Conservation (phyloP, 208 protist species). For the Vickermania spadyakhi region DNA sequence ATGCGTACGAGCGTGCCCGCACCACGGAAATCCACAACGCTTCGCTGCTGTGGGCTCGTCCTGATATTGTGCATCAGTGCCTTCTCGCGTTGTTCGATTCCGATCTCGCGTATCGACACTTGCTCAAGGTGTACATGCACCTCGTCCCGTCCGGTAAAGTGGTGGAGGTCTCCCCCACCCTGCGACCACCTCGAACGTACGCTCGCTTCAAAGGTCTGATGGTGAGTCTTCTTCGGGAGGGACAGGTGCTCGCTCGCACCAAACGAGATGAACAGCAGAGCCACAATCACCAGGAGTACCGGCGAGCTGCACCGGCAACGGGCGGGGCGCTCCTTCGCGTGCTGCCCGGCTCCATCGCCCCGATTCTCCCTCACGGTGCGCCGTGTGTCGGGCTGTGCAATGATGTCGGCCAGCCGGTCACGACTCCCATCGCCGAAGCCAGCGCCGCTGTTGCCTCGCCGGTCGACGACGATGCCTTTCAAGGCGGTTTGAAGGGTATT, state of each 20-base stretch:
- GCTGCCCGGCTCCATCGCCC: slow-evolving; percentile 72
- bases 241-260: slow-evolving; percentile 26
- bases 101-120: slow-evolving; percentile 56
- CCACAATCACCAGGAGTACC: not conserved
- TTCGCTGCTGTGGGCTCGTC: slow-evolving; percentile 64
- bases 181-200: slow-evolving; percentile 84
- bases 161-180: slow-evolving; percentile 78
- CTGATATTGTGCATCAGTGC: slow-evolving; percentile 89
- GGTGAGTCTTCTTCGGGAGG: slow-evolving; percentile 64
- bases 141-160: slow-evolving; percentile 61
- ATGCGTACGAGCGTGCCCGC: slow-evolving; percentile 75
- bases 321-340: slow-evolving; percentile 68
- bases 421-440: slow-evolving; percentile 33
- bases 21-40: slow-evolving; percentile 70
- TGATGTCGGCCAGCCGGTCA: slow-evolving; percentile 35
- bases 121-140: slow-evolving; percentile 79
- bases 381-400: slow-evolving; percentile 70
- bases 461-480: slow-evolving; percentile 47
- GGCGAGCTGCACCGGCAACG: slow-evolving; percentile 21
- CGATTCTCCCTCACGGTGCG: slow-evolving; percentile 73
- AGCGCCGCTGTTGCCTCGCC: slow-evolving; percentile 16
- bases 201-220: slow-evolving; percentile 82
- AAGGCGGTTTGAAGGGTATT: slow-evolving; percentile 79
- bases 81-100: slow-evolving; percentile 89
- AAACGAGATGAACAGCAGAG: no score